Base-by-base conservation (phyloP, 306 rosid species). In the Fragaria nilgerrensis region DNA sequence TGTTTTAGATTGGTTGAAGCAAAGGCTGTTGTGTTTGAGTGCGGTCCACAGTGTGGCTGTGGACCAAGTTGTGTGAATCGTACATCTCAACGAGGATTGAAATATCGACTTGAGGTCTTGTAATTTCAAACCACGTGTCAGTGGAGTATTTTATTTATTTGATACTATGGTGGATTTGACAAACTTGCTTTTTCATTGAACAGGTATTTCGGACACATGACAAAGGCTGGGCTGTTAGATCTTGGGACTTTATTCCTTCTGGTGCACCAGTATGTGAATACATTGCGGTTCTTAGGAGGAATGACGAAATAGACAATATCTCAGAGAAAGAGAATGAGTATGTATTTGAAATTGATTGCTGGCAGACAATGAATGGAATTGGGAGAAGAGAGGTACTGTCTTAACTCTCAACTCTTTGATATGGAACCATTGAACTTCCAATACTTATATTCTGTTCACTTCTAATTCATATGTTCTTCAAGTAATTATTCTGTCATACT, bases 241-340 rank as follows among this genome's bases (percentile, higher is more conserved):
- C 86, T 5, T 78, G 82, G 86, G 86, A 82, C 69, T 78, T 47
- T 23, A 82, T 82, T 36, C 86, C 82, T 44, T 69, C 86, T 13
- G 83, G 86, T 50, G 79, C 85, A 48, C 85, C 85, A 5, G 82
- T 82, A 27, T 82, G 82, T 74, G 82, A 82, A 63, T 82, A 82
- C 34, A 69, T 62, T n/a, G 80, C 82, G 59, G 73, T 82, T 39
- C 73, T 82, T 27, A 82, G 77, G 69, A 82, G 34, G 80, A 78
- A 44, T 34, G 76, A 82, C 43, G 79, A 73, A 36, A 34, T 82
- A 47, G 85, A 73, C 50, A 55, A 20, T 47, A 36, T 56, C 41
- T 67, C 75, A 36, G 79, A 39, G 58, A 82, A 77, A 14, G 76
- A 39, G 29, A 82, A 77, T 39, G 82, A 73, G 17, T 82, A 72